Percentiles rank a stretch among this genome's conserved stretches.
Conservation (phyloP, 2,329 filamentous ascomycete genomes). For the Cadophora luteo-olivacea region DNA sequence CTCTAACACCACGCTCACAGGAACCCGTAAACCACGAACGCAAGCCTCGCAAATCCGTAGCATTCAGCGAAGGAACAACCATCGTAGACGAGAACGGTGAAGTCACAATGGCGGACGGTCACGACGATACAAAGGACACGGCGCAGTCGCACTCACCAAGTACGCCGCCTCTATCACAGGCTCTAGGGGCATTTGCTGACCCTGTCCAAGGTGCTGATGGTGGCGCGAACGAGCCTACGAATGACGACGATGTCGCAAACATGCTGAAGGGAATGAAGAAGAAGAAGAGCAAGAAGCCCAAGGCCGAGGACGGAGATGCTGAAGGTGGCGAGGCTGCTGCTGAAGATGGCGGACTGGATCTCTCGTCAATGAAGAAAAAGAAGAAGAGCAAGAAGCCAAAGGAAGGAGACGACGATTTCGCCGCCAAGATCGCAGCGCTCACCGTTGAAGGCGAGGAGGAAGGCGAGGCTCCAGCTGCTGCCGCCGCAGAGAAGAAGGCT, state of each 20-base stretch:
- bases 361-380: slow-evolving; percentile 46
- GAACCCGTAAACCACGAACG: slow-evolving; percentile 52
- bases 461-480: slow-evolving; percentile 33
- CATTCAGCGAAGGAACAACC: slow-evolving; percentile 86
- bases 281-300: slow-evolving; percentile 87
- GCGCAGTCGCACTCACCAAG: slow-evolving; percentile 79
- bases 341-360: slow-evolving; percentile 56
- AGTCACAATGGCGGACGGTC: slow-evolving; percentile 74
- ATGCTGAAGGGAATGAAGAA: slow-evolving; percentile 75
- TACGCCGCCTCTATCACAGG: slow-evolving; percentile 64
- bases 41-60: slow-evolving; percentile 90
- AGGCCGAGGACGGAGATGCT: slow-evolving; percentile 65
- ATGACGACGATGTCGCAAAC: slow-evolving; percentile 66
- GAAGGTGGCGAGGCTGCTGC: slow-evolving; percentile 62
- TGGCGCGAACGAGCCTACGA: slow-evolving; percentile 42
- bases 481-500: slow-evolving; percentile 33
- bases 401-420: slow-evolving; percentile 45
- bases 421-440: slow-evolving; percentile 44
- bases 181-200: slow-evolving; percentile 62
- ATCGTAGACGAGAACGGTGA: slow-evolving; percentile 90
- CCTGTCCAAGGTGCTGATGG: slow-evolving; percentile 47
- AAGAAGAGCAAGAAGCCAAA: slow-evolving; percentile 47
- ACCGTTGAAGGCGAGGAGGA: slow-evolving; percentile 43
- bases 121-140: slow-evolving; percentile 78
- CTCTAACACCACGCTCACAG: slow-evolving; percentile 35